phyloP scores from a whole-genome alignment of 2,329 filamentous ascomycete species.

The Cercospora janseana region DNA sequence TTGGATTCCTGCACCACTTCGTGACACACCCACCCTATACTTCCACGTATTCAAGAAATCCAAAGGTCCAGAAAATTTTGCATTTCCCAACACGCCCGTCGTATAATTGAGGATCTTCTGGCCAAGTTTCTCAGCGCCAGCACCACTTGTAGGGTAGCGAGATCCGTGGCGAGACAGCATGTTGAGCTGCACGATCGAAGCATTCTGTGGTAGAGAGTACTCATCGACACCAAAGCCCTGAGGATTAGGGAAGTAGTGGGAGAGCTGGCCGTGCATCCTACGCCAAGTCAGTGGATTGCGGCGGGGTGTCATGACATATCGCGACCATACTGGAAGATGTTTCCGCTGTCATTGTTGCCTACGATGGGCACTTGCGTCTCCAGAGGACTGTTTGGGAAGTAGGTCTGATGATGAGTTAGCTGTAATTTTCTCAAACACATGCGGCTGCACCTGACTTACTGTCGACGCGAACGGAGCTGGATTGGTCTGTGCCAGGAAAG shows the following conservation, averaged over 20 bases:
- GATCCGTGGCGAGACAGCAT: slow-evolving; percentile 73
- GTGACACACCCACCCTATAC: slow-evolving; percentile 42
- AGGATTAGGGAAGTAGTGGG: slow-evolving; percentile 67
- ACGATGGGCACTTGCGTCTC: slow-evolving; percentile 67
- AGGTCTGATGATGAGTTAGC: slow-evolving; percentile 43
- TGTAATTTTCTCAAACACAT: background rate
- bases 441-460: slow-evolving; percentile 9
- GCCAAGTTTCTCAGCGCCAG: slow-evolving; percentile 57
- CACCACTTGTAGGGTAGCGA: slow-evolving; percentile 65
- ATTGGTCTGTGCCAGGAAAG: slow-evolving; percentile 70
- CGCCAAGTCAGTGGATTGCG: background rate
- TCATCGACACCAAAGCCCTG: slow-evolving; percentile 71
- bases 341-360: slow-evolving; percentile 57
- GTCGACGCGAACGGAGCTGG: slow-evolving; percentile 60
- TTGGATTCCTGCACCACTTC: background rate
- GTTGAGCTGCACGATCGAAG: slow-evolving; percentile 67
- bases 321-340: slow-evolving; percentile 59
- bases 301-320: background rate
- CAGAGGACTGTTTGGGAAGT: slow-evolving; percentile 66
- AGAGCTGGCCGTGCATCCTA: slow-evolving; percentile 63
- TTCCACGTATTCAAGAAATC: slow-evolving; percentile 67
- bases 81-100: slow-evolving; percentile 33
- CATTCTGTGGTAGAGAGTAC: slow-evolving; percentile 63
- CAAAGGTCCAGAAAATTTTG: slow-evolving; percentile 58
- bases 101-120: slow-evolving; percentile 57